Percentiles rank a stretch among this genome's conserved stretches.
phyloP scores from a whole-genome alignment of 768 basidiomycete species.

The Rhodocollybia butyracea region DNA sequence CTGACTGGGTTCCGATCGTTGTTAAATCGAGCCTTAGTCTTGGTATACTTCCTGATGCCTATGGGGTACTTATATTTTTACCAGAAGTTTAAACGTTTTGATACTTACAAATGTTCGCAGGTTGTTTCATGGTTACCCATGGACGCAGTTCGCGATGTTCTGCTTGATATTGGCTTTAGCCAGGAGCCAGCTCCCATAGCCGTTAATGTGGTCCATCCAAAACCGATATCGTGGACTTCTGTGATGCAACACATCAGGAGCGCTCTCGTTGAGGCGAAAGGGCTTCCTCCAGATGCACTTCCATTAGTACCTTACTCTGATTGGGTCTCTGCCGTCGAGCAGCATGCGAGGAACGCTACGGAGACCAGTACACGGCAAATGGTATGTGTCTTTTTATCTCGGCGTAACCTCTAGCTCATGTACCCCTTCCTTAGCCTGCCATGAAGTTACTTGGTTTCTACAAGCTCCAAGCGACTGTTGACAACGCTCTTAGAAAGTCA shows the following conservation, averaged over 20 bases:
- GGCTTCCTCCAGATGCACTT: constrained; percentile 11
- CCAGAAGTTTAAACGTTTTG: background rate
- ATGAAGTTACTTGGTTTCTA: constrained; percentile 29
- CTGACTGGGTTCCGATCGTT: constrained; percentile 47
- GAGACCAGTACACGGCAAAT: constrained; percentile 26
- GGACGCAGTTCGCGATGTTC: constrained; percentile 27
- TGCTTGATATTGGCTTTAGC: constrained; percentile 29
- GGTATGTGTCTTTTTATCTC: constrained; percentile 21
- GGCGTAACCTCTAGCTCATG: background rate
- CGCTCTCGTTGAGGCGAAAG: constrained; percentile 13
- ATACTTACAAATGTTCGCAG: constrained; percentile 12
- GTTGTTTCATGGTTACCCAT: constrained; percentile 33
- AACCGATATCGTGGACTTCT: constrained; percentile 26
- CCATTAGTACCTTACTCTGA: constrained; percentile 21
- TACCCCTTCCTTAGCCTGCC: constrained; percentile 24
- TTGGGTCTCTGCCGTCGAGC: constrained; percentile 27
- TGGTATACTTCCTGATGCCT: constrained; percentile 23
- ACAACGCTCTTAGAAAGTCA: constrained; percentile 11
- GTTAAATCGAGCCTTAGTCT: constrained; percentile 30
- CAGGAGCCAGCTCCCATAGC: constrained; percentile 16
- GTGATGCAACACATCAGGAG: constrained; percentile 22
- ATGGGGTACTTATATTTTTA: constrained; percentile 28
- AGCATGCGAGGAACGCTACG: constrained; percentile 15
- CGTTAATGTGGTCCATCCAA: constrained; percentile 37
- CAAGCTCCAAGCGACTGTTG: constrained; percentile 16